Evolutionary conservation across 2,329 filamentous ascomycete genomes (phyloP).

Genomic region (Lachnellula hyalina): DNA sequence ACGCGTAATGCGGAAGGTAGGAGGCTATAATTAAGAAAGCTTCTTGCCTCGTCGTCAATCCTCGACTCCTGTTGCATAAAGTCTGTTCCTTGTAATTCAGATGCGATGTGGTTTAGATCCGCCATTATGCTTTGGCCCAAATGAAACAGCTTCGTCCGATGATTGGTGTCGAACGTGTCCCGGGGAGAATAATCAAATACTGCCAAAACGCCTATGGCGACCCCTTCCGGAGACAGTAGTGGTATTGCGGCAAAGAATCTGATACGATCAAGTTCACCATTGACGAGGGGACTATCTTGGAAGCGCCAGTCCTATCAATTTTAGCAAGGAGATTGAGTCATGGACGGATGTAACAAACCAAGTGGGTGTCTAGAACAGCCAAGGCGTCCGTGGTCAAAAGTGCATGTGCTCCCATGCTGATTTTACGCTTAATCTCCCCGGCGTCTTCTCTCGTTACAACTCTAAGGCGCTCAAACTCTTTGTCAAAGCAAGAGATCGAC

Average conservation of each 20-base stretch:
- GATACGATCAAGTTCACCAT: slow-evolving; percentile 22
- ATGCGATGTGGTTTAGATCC: slow-evolving; percentile 8
- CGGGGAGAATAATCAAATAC: slow-evolving; percentile 28
- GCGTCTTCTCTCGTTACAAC: slow-evolving; percentile 26
- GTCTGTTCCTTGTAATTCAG: background rate
- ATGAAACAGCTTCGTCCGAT: slow-evolving; percentile 28
- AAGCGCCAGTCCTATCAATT: slow-evolving; percentile 34
- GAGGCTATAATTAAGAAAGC: background rate
- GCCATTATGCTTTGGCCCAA: slow-evolving; percentile 18
- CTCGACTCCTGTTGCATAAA: background rate
- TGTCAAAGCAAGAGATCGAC: slow-evolving; percentile 33
- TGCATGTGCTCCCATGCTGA: slow-evolving; percentile 34
- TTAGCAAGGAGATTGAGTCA: background rate
- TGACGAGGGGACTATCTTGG: slow-evolving; percentile 29
- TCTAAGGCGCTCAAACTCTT: slow-evolving; percentile 29
- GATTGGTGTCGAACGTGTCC: slow-evolving; percentile 20
- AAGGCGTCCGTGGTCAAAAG: slow-evolving; percentile 32
- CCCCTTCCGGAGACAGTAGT: slow-evolving; percentile 28
- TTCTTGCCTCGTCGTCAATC: background rate
- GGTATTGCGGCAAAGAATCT: slow-evolving; percentile 36
- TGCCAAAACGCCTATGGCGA: slow-evolving; percentile 30
- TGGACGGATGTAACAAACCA: slow-evolving; percentile 21
- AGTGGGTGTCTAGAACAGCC: slow-evolving; percentile 31
- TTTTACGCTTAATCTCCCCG: slow-evolving; percentile 22
- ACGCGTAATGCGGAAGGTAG: background rate